Base-by-base conservation (phyloP, 352 stramenopile genomes). In the Globisporangium ultimum region DNA sequence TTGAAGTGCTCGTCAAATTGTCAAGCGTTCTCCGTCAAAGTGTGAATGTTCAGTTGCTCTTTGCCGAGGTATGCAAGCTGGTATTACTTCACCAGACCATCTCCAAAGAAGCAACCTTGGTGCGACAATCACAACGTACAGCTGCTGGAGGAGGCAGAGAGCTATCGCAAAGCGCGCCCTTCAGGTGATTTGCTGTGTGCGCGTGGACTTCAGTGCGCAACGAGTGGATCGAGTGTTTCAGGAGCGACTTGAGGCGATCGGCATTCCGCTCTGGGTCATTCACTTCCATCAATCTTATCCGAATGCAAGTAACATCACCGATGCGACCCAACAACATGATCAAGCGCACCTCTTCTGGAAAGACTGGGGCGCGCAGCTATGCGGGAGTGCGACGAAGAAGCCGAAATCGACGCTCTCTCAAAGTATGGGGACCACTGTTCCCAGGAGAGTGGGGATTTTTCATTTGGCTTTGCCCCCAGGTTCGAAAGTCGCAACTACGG, bases 101-200 rank as follows among this genome's bases (percentile, higher is more conserved):
- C 24, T 34, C 49, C 11, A 69, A 61, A 58, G 62, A 69, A 36
- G 56, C 66, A 2, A 15, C 34, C 11, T 55, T 34, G 21, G n/a
- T 71, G 36, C 63, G 52, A 8, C 13, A 49, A 24, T 55, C 22
- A 4, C 48, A 41, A 24, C 21, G 14, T 7, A 28, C 43, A 6
- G 34, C 9, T 38, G 17, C 22, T 3, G 13, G 47, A 10, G 40
- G 21, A 68, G 67, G 5, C 45, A 55, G 14, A 21, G 66, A 21
- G 64, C 64, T 6, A 59, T 66, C 10, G 60, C 67, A 11, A 82
- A 79, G 38, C 70, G 72, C 14, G 24, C 72, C 1, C 60, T 82
- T 24, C 72, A 79, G 51, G 45, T 79, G 2, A 53, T 71, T 11
- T 81, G 70, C 47, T 81, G 67, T 40, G 18, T 81, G 17, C 67